Evolutionary conservation across 2,329 filamentous ascomycete genomes (phyloP).

Genomic region (Alternaria brassicicola): DNA sequence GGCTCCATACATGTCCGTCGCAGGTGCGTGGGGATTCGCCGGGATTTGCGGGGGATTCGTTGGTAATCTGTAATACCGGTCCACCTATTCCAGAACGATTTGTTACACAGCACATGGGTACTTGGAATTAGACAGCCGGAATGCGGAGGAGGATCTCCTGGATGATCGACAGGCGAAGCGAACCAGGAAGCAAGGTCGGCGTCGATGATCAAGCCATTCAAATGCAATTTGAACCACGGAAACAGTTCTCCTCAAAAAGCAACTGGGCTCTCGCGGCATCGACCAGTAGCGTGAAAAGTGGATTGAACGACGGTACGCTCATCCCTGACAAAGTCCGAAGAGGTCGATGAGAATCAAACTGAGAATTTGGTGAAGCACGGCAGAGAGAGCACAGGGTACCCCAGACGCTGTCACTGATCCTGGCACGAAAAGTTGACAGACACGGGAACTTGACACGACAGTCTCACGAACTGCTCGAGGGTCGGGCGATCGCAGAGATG

Average conservation of each 20-base stretch:
- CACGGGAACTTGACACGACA: constrained; percentile 8
- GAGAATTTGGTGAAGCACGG: constrained; percentile 6
- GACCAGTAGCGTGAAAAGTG: neutral
- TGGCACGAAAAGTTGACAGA: constrained; percentile 10
- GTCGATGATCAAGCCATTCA: neutral
- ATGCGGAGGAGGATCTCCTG: constrained; percentile 4
- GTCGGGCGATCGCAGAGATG: constrained; percentile 11
- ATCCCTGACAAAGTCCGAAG: neutral
- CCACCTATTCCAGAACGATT: neutral
- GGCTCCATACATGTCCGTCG: neutral
- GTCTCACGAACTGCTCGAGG: constrained; percentile 19
- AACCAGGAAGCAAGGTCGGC: constrained; percentile 1
- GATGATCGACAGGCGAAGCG: constrained; percentile 14
- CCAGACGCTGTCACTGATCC: constrained; percentile 14
- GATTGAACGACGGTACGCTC: neutral
- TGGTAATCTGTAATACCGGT: neutral
- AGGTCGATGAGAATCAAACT: neutral
- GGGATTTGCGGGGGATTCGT: constrained; percentile 13
- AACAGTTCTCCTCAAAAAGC: constrained; percentile 4
- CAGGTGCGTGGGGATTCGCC: constrained; percentile 10
- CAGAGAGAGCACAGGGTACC: constrained; percentile 16
- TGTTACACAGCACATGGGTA: constrained; percentile 3
- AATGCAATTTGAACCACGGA: neutral
- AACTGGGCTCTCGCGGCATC: neutral
- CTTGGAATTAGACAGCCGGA: neutral